Evolutionary conservation across 1,139 yeast species (phyloP).

Genomic region (Lodderomyces metapsilosis): DNA sequence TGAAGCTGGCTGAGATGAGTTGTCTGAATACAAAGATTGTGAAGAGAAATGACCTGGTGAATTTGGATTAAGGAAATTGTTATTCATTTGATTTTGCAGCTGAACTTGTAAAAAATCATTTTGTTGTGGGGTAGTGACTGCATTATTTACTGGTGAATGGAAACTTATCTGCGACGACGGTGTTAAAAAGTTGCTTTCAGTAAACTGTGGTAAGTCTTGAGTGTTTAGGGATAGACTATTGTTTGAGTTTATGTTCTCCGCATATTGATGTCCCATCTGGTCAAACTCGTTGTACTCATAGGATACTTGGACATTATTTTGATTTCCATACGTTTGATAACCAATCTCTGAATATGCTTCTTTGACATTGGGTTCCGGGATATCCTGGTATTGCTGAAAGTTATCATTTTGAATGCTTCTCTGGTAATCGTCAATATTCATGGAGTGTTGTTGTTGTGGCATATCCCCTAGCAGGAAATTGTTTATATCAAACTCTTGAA

Average conservation of each 20-base stretch:
- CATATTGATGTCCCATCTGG: constrained; percentile 7
- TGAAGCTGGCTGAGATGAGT: constrained; percentile 38
- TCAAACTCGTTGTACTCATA: constrained; percentile 3
- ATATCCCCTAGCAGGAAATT: not conserved
- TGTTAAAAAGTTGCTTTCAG: constrained; percentile 13
- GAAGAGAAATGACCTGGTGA: constrained; percentile 22
- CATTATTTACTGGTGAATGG: constrained; percentile 6
- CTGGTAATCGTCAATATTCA: not conserved
- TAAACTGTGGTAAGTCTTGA: constrained; percentile 8
- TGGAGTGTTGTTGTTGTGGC: not conserved
- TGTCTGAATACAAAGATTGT: constrained; percentile 36
- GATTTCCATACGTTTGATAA: constrained; percentile 3
- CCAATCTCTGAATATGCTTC: not conserved
- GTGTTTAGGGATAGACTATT: constrained; percentile 10
- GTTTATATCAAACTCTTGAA: not conserved
- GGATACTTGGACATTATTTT: constrained; percentile 2
- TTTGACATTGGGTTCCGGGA: not conserved
- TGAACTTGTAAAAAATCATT: constrained; percentile 10
- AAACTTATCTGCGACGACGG: constrained; percentile 13
- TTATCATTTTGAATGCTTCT: not conserved
- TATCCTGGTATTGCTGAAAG: not conserved
- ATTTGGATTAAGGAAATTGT: constrained; percentile 15
- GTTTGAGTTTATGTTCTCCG: constrained; percentile 2
- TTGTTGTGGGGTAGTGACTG: not conserved
- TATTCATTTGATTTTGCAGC: constrained; percentile 1